Evolutionary conservation across 2,329 filamentous ascomycete genomes (phyloP), one percentile per base, ranked within the genome.

Genomic region (Ophiostoma angusticollis): DNA sequence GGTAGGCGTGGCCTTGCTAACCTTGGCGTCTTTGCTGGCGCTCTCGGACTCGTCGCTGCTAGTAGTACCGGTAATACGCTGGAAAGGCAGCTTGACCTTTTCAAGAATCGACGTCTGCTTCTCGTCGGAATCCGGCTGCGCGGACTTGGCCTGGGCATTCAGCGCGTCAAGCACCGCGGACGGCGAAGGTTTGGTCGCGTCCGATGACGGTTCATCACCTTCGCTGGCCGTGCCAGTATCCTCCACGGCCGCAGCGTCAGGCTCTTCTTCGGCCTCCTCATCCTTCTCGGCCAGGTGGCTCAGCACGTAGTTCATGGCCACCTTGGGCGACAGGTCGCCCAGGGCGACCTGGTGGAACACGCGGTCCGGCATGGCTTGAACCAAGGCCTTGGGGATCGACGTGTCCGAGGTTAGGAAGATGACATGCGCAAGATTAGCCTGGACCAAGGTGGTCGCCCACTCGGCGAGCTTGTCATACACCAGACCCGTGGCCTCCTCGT

Each of bases 321-420:
- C 80, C 30, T 87, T 78, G 1, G 82, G 84, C 0, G 82, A 81
- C 44, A 91, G 81, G 53, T 98, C 91, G 2, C 85, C 84, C 2
- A 98, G 66, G 0, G 84, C 75, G 25, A 95, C 78, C 36, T 85
- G 80, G 39, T 84, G 78, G 66, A 96, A 93, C 11, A 95, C 81
- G 19, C 91, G 76, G 52, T 95, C 89, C 0, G 91, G 91, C 16
- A 98, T 68, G 1, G 85, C 83, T 54, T 85, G 91, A 43, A 82
- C 78, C 2, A 96, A 65, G 0, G 84, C 80, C 57, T 96, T 96
- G 35, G 82, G 80, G 59, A 85, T 94, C 0, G 85, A 84, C 1
- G 85, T 74, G 47, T 96, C 89, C 41, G 81, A 85, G 0, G 89
- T 95, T 27, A 98, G 66, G 65, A 96, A 94, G 41, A 98, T 79